Evolutionary conservation across 2,329 filamentous ascomycete species (phyloP).

Genomic region (Lachnellula occidentalis): DNA sequence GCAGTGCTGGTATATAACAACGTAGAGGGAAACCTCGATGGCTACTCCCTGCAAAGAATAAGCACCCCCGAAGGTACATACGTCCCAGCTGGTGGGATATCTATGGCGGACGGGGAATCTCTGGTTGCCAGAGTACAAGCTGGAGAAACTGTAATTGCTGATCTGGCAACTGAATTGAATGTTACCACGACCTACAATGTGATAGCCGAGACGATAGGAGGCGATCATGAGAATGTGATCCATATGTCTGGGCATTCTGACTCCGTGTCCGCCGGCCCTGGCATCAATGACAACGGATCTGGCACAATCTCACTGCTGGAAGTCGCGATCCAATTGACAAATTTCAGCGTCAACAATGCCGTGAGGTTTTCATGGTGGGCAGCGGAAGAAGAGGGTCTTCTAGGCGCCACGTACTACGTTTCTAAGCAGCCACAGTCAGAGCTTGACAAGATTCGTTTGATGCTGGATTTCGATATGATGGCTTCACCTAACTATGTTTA

Average conservation of each 20-base stretch:
- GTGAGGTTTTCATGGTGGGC: constrained; percentile 64
- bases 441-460: constrained; percentile 56
- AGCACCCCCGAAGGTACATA: constrained; percentile 51
- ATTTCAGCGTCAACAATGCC: constrained; percentile 55
- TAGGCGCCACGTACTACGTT: constrained; percentile 58
- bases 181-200: constrained; percentile 39
- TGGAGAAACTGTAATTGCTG: constrained; percentile 10
- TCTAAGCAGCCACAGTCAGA: constrained; percentile 45
- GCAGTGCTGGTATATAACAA: constrained; percentile 65
- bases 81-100: constrained; percentile 42
- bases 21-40: constrained; percentile 37
- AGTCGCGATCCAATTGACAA: constrained; percentile 51
- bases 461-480: constrained; percentile 47
- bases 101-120: constrained; percentile 32
- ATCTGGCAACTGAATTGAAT: constrained; percentile 3
- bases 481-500: constrained; percentile 58
- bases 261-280: constrained; percentile 52
- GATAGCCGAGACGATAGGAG: constrained; percentile 52
- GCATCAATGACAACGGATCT: constrained; percentile 34
- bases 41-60: constrained; percentile 8
- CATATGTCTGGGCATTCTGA: constrained; percentile 60
- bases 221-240: constrained; percentile 57
- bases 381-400: constrained; percentile 57
- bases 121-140: constrained; percentile 8
- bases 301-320: constrained; percentile 47